Evolutionary conservation across 1,139 yeast genomes (phyloP).

Genomic region (Lodderomyces margitis): DNA sequence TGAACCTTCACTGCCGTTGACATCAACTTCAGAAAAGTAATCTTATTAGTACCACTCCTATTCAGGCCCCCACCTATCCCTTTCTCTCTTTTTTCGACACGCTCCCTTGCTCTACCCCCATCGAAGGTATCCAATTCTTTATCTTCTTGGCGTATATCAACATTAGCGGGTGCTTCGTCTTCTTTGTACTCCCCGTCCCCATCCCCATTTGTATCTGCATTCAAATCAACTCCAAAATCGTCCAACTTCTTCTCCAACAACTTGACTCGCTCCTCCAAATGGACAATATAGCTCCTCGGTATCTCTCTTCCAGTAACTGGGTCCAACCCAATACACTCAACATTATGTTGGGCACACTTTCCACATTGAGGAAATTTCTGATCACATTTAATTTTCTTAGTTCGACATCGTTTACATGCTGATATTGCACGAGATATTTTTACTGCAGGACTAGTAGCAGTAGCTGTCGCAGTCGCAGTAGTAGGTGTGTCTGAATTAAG

Average conservation of each 20-base stretch:
- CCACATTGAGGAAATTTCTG: slow-evolving; percentile 78
- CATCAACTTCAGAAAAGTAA: slow-evolving; percentile 72
- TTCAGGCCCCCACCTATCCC: too few species aligned
- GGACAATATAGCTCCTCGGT: slow-evolving; percentile 76
- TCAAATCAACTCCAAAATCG: slow-evolving; percentile 28
- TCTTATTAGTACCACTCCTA: slow-evolving; percentile 18
- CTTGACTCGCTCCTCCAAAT: slow-evolving; percentile 64
- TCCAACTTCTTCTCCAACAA: slow-evolving; percentile 50
- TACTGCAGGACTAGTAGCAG: neutral
- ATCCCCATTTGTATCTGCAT: neutral
- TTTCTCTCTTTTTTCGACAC: too few species aligned
- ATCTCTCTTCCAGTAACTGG: slow-evolving; percentile 86
- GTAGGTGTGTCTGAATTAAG: too few species aligned
- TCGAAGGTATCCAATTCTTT: too few species aligned
- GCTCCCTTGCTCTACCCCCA: too few species aligned
- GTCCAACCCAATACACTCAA: slow-evolving; percentile 78
- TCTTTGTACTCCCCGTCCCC: neutral
- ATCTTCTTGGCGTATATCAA: too few species aligned
- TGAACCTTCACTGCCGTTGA: slow-evolving; percentile 72
- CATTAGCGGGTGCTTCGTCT: neutral
- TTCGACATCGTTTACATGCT: slow-evolving; percentile 82
- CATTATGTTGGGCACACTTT: slow-evolving; percentile 64
- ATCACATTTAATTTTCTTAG: slow-evolving; percentile 79
- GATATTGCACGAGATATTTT: slow-evolving; percentile 57
- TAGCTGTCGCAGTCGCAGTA: slow-evolving; percentile 5